These are phyloP conservation scores for Lasiodiplodia theobromae DNA, from an alignment of 2,329 filamentous ascomycete genomes.

Conservation along the genomic window DNA sequence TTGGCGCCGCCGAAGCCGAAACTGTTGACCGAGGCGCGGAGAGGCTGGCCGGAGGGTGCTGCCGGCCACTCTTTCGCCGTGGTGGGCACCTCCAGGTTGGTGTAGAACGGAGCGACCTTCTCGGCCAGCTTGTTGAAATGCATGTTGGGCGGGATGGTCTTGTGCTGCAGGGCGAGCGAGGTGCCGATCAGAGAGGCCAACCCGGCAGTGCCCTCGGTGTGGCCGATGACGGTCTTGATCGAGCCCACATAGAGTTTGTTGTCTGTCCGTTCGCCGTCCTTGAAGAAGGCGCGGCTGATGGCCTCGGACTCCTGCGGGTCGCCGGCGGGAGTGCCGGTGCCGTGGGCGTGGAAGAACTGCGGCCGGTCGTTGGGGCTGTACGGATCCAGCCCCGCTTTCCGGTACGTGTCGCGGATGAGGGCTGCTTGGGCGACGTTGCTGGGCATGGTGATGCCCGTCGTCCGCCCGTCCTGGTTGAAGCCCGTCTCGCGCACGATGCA, in stretches of 20 bases:
- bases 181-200: conserved; percentile 43
- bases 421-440: conserved; percentile 43
- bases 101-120: conserved; percentile 34
- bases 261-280: background rate
- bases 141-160: conserved; percentile 42
- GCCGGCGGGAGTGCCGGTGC: conserved; percentile 49
- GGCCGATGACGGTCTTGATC: conserved; percentile 47
- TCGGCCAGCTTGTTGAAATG: conserved; percentile 41
- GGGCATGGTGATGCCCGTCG: conserved; percentile 50
- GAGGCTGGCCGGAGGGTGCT: background rate
- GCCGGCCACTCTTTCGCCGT: conserved; percentile 30
- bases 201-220: conserved; percentile 45
- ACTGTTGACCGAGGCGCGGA: conserved; percentile 33
- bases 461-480: conserved; percentile 49
- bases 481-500: conserved; percentile 47
- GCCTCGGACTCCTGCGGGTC: conserved; percentile 39
- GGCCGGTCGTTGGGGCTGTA: conserved; percentile 34
- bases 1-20: conserved; percentile 33
- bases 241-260: conserved; percentile 31
- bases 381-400: conserved; percentile 43
- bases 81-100: conserved; percentile 30
- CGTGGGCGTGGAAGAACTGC: conserved; percentile 47
- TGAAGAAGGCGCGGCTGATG: conserved; percentile 33
- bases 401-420: conserved; percentile 47
- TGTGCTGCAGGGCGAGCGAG: conserved; percentile 45